These are phyloP conservation scores for Xylaria hypoxylon DNA, from an alignment of 2,329 filamentous ascomycete species.

Conservation along the genomic window DNA sequence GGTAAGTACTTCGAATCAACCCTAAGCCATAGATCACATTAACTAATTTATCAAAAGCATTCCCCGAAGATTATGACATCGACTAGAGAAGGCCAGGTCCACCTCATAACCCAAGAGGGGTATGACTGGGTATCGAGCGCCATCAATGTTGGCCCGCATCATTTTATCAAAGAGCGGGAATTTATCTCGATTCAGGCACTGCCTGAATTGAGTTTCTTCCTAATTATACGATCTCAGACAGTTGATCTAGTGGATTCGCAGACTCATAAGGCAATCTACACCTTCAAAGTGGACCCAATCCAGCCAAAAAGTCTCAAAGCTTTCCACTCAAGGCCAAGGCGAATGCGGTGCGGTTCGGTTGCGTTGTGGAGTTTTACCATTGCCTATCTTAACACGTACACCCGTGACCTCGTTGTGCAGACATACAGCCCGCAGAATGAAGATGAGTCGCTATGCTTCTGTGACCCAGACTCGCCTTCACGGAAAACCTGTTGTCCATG, in stretches of 20 bases:
- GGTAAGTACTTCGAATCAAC: conserved; percentile 50
- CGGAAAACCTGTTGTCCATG: conserved; percentile 62
- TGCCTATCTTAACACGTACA: conserved; percentile 70
- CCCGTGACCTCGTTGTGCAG: conserved; percentile 72
- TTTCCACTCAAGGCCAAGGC: conserved; percentile 65
- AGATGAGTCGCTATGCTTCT: conserved; percentile 68
- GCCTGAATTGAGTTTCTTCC: conserved; percentile 68
- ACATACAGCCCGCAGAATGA: conserved; percentile 68
- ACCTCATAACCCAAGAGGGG: conserved; percentile 50
- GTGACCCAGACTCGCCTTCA: conserved; percentile 56
- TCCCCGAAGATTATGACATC: conserved; percentile 50
- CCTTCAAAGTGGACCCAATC: conserved; percentile 69
- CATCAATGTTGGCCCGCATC: conserved; percentile 54
- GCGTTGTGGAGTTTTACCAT: conserved; percentile 73
- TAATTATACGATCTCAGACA: conserved; percentile 67
- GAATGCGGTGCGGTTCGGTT: conserved; percentile 64
- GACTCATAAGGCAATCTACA: conserved; percentile 68
- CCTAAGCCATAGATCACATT: not conserved
- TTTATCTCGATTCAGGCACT: conserved; percentile 70
- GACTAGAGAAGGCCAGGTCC: conserved; percentile 50
- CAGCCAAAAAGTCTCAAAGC: conserved; percentile 70
- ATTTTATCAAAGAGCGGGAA: conserved; percentile 55
- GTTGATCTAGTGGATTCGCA: conserved; percentile 72
- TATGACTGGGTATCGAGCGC: conserved; percentile 63
- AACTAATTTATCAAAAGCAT: conserved; percentile 42